phyloP scores from a whole-genome alignment of 2,329 filamentous ascomycete genomes.

The Myriosclerotinia duriaeana region DNA sequence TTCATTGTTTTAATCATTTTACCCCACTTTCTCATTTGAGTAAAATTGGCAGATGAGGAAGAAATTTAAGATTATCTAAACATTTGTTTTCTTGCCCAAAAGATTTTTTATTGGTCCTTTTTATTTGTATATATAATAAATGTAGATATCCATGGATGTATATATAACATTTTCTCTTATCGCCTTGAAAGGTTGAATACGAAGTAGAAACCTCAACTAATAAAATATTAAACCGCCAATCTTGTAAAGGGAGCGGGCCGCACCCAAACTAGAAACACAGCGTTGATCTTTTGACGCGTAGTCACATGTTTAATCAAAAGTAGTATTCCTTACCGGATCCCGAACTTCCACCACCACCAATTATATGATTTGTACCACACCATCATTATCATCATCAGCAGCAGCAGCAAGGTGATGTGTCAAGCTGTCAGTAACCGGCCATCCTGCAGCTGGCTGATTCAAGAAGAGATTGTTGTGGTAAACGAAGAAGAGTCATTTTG shows the following conservation, averaged over 20 bases:
- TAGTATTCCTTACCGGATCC: too few species aligned
- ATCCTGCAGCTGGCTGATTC: neutral
- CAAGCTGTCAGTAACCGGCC: neutral
- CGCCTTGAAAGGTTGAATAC: too few species aligned
- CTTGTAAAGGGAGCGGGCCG: too few species aligned
- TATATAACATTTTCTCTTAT: neutral
- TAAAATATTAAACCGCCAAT: neutral
- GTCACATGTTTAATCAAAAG: neutral
- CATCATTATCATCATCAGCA: neutral
- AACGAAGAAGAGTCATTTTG: slow-evolving; percentile 4
- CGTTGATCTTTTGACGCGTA: neutral
- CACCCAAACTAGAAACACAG: neutral
- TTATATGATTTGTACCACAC: neutral
- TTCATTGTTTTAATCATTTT: too few species aligned
- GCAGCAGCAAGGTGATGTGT: neutral
- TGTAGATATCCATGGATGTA: too few species aligned
- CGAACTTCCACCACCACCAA: neutral
- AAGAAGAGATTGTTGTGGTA: neutral
- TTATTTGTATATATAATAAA: neutral
- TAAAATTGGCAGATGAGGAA: too few species aligned
- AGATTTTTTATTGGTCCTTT: neutral
- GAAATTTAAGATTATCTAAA: neutral
- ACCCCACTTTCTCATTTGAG: too few species aligned
- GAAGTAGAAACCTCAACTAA: neutral
- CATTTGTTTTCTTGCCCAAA: neutral